Percentiles rank a stretch among this genome's conserved stretches.
Evolutionary conservation across 2,329 filamentous ascomycete species (phyloP).

Genomic region (Monosporascus sp.): DNA sequence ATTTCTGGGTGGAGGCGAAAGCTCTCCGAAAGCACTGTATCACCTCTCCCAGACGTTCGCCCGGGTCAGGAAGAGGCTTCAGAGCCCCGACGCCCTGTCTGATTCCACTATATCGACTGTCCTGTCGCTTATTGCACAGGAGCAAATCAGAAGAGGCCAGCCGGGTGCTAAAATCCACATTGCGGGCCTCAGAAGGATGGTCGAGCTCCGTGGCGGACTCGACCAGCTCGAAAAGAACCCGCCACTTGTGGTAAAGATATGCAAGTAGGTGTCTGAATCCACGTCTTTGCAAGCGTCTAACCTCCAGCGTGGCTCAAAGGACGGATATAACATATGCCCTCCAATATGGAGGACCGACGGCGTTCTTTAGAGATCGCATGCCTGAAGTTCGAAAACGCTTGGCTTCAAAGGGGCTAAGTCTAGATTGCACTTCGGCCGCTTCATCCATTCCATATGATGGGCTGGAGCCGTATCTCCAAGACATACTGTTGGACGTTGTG

Average conservation of each 20-base stretch:
- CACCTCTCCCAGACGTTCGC: neutral
- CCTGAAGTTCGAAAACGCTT: neutral
- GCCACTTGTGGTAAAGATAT: constrained; percentile 16
- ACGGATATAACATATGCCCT: constrained; percentile 6
- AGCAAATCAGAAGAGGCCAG: neutral
- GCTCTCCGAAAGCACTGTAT: neutral
- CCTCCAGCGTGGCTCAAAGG: neutral
- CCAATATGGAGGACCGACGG: constrained; percentile 4
- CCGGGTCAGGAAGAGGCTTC: neutral
- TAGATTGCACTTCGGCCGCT: neutral
- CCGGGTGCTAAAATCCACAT: constrained; percentile 19
- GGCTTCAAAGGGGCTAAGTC: neutral
- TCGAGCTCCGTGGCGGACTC: constrained; percentile 27
- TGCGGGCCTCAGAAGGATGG: constrained; percentile 30
- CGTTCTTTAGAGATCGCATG: constrained; percentile 7
- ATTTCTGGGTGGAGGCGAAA: neutral
- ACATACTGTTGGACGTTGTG: neutral
- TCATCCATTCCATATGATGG: neutral
- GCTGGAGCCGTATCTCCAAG: neutral
- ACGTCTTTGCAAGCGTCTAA: neutral
- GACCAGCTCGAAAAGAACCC: constrained; percentile 6
- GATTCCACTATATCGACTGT: neutral
- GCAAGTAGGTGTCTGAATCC: constrained; percentile 14
- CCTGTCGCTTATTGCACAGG: neutral
- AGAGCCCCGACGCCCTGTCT: neutral